Percentiles rank a stretch among this genome's conserved stretches.
Conservation (phyloP, 2,329 filamentous ascomycete species). For the Fusarium tuaranense region DNA sequence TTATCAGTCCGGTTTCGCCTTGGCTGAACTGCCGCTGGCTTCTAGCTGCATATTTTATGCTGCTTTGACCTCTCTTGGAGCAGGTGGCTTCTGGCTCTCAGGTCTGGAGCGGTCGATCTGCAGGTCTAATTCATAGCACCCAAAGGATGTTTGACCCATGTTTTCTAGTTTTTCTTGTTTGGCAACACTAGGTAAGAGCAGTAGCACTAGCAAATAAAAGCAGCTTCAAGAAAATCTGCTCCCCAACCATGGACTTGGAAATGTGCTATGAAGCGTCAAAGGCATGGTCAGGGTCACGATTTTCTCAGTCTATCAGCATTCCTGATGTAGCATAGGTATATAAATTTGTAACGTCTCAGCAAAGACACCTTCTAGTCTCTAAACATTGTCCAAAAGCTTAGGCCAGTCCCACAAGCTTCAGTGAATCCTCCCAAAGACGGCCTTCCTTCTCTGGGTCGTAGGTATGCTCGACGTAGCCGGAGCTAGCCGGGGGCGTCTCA, state of each 20-base stretch:
- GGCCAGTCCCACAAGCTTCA: constrained; percentile 30
- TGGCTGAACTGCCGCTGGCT: not conserved
- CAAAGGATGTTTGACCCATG: not conserved
- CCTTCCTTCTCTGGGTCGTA: constrained; percentile 26
- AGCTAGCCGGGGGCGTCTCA: not conserved
- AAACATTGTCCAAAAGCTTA: not conserved
- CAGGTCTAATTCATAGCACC: not conserved
- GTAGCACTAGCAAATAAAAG: not conserved
- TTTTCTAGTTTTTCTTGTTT: not conserved
- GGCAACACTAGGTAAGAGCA: not conserved
- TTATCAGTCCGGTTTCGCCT: not conserved
- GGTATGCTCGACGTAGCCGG: constrained; percentile 16
- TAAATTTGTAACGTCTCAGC: not conserved
- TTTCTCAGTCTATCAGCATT: not conserved
- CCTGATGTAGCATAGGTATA: not conserved
- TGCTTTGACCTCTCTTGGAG: not conserved
- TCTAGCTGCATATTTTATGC: not conserved
- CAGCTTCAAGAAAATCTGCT: not conserved
- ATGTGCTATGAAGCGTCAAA: not conserved
- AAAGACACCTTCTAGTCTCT: not conserved
- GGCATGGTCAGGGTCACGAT: not conserved
- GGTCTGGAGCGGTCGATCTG: not conserved
- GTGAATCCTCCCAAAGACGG: constrained; percentile 33
- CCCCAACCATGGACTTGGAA: not conserved
- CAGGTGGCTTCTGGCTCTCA: not conserved